Evolutionary conservation across 2,329 filamentous ascomycete species (phyloP).

Genomic region (Fusarium abutilonis): DNA sequence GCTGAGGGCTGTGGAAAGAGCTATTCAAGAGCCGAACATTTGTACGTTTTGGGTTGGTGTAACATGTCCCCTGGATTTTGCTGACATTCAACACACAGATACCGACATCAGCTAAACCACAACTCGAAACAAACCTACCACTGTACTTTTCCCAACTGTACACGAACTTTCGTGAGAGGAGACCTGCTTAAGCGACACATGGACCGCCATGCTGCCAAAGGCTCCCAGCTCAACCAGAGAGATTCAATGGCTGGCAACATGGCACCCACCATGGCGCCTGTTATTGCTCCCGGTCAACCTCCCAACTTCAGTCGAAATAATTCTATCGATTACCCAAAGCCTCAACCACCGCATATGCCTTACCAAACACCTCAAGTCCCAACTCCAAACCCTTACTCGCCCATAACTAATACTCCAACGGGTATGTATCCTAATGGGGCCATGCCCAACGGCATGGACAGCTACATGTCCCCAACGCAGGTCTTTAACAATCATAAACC

Average conservation of each 20-base stretch:
- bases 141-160: slow-evolving; percentile 92
- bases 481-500: slow-evolving; percentile 47
- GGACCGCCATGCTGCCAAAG: slow-evolving; percentile 82
- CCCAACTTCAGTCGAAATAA: slow-evolving; percentile 57
- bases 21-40: slow-evolving; percentile 94
- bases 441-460: slow-evolving; percentile 52
- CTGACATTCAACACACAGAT: slow-evolving; percentile 53
- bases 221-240: slow-evolving; percentile 78
- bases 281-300: slow-evolving; percentile 57
- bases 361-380: slow-evolving; percentile 59
- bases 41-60: slow-evolving; percentile 64
- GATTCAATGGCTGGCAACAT: slow-evolving; percentile 59
- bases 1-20: slow-evolving; percentile 91
- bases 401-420: slow-evolving; percentile 57
- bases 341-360: slow-evolving; percentile 53
- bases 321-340: slow-evolving; percentile 54
- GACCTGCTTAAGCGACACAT: slow-evolving; percentile 89
- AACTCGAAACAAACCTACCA: slow-evolving; percentile 94
- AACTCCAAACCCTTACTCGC: slow-evolving; percentile 58
- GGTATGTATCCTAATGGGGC: slow-evolving; percentile 42
- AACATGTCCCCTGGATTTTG: background rate
- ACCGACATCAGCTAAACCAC: slow-evolving; percentile 95
- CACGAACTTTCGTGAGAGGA: slow-evolving; percentile 89
- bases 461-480: slow-evolving; percentile 54
- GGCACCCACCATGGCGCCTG: slow-evolving; percentile 53